Evolutionary conservation across 2,329 filamentous ascomycete genomes (phyloP), one percentile per base, ranked within the genome.

Genomic region (Neonectria faginata): DNA sequence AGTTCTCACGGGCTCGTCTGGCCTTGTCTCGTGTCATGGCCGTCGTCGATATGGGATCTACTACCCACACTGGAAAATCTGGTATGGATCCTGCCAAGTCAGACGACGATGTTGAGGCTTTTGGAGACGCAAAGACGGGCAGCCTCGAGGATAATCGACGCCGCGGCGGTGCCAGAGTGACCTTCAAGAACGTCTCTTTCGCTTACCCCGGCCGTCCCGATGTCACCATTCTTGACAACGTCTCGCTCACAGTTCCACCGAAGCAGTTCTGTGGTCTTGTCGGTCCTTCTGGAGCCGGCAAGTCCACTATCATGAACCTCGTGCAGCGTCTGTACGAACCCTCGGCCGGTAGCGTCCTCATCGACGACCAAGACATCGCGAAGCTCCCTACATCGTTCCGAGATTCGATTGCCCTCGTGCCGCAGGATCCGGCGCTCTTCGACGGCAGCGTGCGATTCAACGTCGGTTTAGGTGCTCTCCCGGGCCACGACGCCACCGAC

Each of bases 281-380:
- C 5, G 89, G 89, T 0, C 87, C 88, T 7, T 89, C 86, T 0
- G 89, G 89, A 3, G 86, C 88, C 1, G 89, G 89, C 1, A 91
- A 91, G 72, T 90, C 87, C 1, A 91, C 89, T 20, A 87, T 89
- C 39, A 83, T 91, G 70, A 83, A 85, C 3, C 78, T 86, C 9
- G 76, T 86, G 2, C 83, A 86, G 67, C 76, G 83, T 5, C 80
- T 87, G 64, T 86, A 86, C 73, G 74, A 75, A 5, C 80, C 83
- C 0, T 74, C 78, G 0, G 57, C 74, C 1, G 83, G 83, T 1
- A 67, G 70, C 9, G 75, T 85, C 36, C 68, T 79, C 14, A 77
- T 85, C 10, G 80, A 84, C 65, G 81, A 81, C 2, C 66, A 79
- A 1, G 80, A 86, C 68, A 81, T 87, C 29, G 77, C 25, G 74